A percentile compares a stretch with the other conserved stretches of the same genome.
These are phyloP conservation scores for Metschnikowia baotianmanensis DNA, from an alignment of 805 yeast genomes.

Conservation along the genomic window DNA sequence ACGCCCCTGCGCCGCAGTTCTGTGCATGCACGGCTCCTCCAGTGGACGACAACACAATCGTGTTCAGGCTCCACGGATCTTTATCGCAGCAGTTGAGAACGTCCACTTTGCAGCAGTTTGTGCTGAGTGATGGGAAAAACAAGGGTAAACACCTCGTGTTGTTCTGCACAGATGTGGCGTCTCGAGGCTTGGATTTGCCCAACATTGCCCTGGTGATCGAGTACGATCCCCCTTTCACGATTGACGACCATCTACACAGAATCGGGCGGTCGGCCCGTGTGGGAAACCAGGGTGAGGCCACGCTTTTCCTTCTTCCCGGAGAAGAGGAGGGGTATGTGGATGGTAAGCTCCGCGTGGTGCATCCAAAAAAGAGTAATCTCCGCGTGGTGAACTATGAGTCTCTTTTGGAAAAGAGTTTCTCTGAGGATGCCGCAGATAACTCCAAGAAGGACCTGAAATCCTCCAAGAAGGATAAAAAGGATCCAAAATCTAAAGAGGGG, in stretches of 20 bases:
- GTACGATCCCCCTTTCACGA: conserved; percentile 90
- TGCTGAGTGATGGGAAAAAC: conserved; percentile 36
- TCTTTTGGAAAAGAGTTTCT: conserved; percentile 34
- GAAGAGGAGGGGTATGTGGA: conserved; percentile 81
- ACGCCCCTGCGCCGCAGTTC: conserved; percentile 16
- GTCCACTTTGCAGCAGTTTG: conserved; percentile 65
- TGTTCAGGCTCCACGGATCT: conserved; percentile 84
- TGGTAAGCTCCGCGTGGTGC: conserved; percentile 40
- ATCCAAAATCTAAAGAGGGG: conserved; percentile 38
- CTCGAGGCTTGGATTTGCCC: conserved; percentile 94
- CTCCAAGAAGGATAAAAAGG: conserved; percentile 26
- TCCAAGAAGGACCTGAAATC: conserved; percentile 21
- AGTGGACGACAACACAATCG: conserved; percentile 42
- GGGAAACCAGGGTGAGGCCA: conserved; percentile 80
- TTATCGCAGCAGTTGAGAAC: conserved; percentile 82
- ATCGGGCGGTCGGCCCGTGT: conserved; percentile 98
- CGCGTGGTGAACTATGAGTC: conserved; percentile 35
- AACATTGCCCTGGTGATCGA: conserved; percentile 83
- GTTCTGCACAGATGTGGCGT: conserved; percentile 96
- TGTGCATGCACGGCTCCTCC: conserved; percentile 55
- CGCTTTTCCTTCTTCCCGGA: conserved; percentile 82
- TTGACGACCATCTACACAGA: conserved; percentile 94
- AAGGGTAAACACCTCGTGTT: conserved; percentile 55
- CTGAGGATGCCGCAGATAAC: conserved; percentile 31
- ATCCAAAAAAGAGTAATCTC: conserved; percentile 36